Conservation (phyloP, 768 basidiomycete genomes). For the Cystobasidiopsis lactophilus region DNA sequence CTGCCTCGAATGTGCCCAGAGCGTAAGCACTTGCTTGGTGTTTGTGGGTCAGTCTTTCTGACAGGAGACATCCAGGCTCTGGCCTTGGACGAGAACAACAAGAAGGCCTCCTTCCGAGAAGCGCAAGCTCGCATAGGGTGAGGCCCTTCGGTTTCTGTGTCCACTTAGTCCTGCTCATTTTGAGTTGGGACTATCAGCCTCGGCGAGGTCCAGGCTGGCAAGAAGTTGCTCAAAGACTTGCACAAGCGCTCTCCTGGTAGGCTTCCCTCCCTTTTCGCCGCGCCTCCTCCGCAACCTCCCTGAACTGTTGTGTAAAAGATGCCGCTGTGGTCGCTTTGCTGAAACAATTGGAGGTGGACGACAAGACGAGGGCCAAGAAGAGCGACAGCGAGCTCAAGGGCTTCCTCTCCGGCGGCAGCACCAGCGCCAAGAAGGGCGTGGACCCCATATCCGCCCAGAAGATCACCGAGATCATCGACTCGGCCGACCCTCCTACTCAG, state of each 20-base stretch:
- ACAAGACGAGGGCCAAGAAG: background rate
- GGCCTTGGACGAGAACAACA: background rate
- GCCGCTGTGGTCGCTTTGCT: background rate
- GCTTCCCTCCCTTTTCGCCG: background rate
- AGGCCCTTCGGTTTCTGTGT: too few relatives aligned
- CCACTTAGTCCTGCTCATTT: background rate
- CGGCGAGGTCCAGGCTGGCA: constrained; percentile 3
- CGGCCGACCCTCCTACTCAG: too few relatives aligned
- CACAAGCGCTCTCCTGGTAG: background rate
- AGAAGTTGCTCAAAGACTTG: background rate
- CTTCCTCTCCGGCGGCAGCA: background rate
- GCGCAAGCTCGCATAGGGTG: constrained; percentile 1
- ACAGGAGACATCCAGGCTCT: background rate
- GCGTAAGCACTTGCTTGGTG: background rate
- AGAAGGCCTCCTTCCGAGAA: constrained; percentile 1
- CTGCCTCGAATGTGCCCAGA: background rate
- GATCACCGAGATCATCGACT: too few relatives aligned
- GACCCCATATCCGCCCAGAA: too few relatives aligned
- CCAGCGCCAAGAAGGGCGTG: too few relatives aligned
- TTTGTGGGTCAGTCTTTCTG: background rate
- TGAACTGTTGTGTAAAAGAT: background rate
- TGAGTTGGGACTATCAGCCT: background rate
- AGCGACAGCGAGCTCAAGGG: background rate
- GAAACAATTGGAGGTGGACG: constrained; percentile 1
- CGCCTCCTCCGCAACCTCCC: too few relatives aligned